These are phyloP conservation scores for Phytophthora podocarpi DNA, from an alignment of 352 stramenopile genomes.

Conservation along the genomic window DNA sequence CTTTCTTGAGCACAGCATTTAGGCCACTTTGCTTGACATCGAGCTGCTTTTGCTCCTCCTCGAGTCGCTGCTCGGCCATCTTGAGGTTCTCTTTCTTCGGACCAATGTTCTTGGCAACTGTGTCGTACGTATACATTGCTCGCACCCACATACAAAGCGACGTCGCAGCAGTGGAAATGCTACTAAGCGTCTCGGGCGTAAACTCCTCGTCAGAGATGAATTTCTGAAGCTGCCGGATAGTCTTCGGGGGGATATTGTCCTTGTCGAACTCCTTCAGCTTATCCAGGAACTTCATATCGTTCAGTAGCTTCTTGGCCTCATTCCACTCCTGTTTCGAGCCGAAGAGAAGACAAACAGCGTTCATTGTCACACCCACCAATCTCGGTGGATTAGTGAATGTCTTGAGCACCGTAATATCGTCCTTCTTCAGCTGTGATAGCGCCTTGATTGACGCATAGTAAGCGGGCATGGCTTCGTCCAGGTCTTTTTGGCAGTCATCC, in stretches of 20 bases:
- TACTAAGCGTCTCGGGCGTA: conserved; percentile 89
- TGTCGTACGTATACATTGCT: conserved; percentile 95
- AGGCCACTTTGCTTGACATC: conserved; percentile 89
- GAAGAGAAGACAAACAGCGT: conserved; percentile 92
- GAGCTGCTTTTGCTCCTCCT: conserved; percentile 85
- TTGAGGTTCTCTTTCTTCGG: conserved; percentile 93
- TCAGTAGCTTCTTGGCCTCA: conserved; percentile 91
- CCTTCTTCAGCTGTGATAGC: conserved; percentile 91
- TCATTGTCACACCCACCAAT: conserved; percentile 91
- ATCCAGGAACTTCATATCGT: conserved; percentile 93
- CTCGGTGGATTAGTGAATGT: conserved; percentile 91
- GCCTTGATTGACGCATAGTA: conserved; percentile 93
- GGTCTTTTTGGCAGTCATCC: conserved; percentile 93
- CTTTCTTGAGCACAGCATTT: conserved; percentile 78
- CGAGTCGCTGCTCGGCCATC: conserved; percentile 86
- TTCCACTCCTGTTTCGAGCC: conserved; percentile 91
- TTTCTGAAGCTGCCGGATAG: conserved; percentile 89
- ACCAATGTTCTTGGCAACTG: conserved; percentile 93
- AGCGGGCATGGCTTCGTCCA: conserved; percentile 93
- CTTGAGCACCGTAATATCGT: conserved; percentile 93
- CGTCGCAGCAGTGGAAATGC: conserved; percentile 89
- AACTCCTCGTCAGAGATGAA: conserved; percentile 92
- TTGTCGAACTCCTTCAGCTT: conserved; percentile 90
- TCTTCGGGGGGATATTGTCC: conserved; percentile 88
- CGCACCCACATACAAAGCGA: conserved; percentile 95